phyloP scores from a whole-genome alignment of 805 yeast genomes.

The Lipomyces spencermartinsiae region DNA sequence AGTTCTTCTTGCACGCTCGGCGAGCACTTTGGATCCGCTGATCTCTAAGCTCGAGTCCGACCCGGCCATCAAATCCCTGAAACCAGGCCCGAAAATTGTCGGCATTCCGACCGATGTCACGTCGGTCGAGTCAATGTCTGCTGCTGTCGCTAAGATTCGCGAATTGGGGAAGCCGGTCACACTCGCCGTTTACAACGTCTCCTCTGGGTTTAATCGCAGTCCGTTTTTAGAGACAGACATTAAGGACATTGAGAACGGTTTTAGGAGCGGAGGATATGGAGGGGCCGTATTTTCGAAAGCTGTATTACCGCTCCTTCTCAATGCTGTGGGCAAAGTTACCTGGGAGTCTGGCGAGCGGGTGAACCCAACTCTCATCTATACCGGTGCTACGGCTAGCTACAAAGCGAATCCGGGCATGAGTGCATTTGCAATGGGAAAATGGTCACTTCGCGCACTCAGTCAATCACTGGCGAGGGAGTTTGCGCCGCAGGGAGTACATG shows the following conservation, averaged over 20 bases:
- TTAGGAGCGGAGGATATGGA: slow-evolving; percentile 17
- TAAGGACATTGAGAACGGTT: slow-evolving; percentile 17
- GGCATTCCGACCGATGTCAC: slow-evolving; percentile 30
- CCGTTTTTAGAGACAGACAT: slow-evolving; percentile 27
- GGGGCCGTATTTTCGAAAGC: slow-evolving; percentile 26
- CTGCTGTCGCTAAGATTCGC: slow-evolving; percentile 12
- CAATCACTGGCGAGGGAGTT: slow-evolving; percentile 31
- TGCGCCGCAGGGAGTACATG: slow-evolving; percentile 32
- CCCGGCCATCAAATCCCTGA: slow-evolving; percentile 1
- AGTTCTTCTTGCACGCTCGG: slow-evolving; percentile 28
- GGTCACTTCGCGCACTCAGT: slow-evolving; percentile 29
- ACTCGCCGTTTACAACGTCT: slow-evolving; percentile 32
- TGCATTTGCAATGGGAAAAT: slow-evolving; percentile 30
- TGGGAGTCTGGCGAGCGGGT: background rate
- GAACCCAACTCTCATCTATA: slow-evolving; percentile 28
- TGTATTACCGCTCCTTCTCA: slow-evolving; percentile 24
- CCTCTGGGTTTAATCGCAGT: slow-evolving; percentile 20
- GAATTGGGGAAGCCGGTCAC: slow-evolving; percentile 24
- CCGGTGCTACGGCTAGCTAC: slow-evolving; percentile 37
- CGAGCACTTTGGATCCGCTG: slow-evolving; percentile 1
- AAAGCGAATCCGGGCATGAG: slow-evolving; percentile 33
- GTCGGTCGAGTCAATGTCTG: slow-evolving; percentile 9
- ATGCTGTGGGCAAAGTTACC: slow-evolving; percentile 6
- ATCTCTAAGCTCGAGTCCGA: slow-evolving; percentile 14
- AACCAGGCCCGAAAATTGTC: slow-evolving; percentile 16